These are phyloP conservation scores for Hebeloma cylindrosporum DNA, from an alignment of 768 basidiomycete genomes.

Conservation along the genomic window DNA sequence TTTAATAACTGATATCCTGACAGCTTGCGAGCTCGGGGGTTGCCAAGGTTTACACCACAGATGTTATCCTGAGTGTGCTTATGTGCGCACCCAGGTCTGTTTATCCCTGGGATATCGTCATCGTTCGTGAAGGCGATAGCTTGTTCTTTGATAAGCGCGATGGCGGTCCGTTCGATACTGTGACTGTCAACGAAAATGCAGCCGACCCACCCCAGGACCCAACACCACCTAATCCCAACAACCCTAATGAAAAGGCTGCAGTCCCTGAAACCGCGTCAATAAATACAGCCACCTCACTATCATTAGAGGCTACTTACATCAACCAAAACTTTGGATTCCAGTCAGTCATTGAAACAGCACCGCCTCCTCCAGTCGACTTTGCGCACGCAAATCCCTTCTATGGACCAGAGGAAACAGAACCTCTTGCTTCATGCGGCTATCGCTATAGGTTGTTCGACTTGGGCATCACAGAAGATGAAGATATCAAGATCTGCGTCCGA, in stretches of 20 bases:
- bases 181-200: slow-evolving; percentile 99
- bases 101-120: slow-evolving; percentile 98
- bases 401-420: slow-evolving; percentile 88
- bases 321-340: slow-evolving; percentile 99
- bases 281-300: slow-evolving; percentile 91
- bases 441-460: slow-evolving; percentile 95
- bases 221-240: slow-evolving; percentile 73
- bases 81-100: slow-evolving; percentile 96
- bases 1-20: slow-evolving; percentile 12
- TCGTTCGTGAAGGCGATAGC: slow-evolving; percentile 89
- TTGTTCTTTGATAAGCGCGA: slow-evolving; percentile 97
- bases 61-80: slow-evolving; percentile 90
- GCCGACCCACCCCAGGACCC: slow-evolving; percentile 90
- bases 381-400: slow-evolving; percentile 95
- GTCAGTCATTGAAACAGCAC: slow-evolving; percentile 73
- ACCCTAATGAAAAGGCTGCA: slow-evolving; percentile 63
- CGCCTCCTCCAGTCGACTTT: slow-evolving; percentile 68
- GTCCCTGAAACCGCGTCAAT: slow-evolving; percentile 76
- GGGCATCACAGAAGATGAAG: slow-evolving; percentile 86
- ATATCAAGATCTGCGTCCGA: slow-evolving; percentile 86
- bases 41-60: slow-evolving; percentile 91
- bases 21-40: slow-evolving; percentile 79
- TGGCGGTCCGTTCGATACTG: slow-evolving; percentile 94
- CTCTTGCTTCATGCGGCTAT: slow-evolving; percentile 94
- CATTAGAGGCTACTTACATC: slow-evolving; percentile 97